phyloP scores from a whole-genome alignment of 139 green algal genomes.

The Pedinophyceae sp. region DNA sequence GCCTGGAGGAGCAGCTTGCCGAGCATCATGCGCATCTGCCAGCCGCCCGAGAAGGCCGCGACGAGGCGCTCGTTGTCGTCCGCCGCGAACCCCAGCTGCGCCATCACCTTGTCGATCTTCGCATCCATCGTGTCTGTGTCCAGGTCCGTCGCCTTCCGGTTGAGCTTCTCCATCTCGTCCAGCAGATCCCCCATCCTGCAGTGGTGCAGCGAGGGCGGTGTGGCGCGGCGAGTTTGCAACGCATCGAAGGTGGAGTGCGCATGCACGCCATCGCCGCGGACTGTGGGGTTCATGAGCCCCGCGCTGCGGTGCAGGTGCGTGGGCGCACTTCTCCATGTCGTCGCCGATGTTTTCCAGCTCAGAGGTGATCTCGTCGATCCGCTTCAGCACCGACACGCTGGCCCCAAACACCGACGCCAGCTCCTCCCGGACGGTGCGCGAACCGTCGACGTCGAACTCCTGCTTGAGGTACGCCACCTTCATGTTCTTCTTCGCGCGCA shows the following conservation, averaged over 20 bases:
- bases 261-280: too few species aligned
- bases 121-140: constrained; percentile 68
- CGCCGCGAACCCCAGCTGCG: constrained; percentile 80
- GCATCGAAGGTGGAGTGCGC: too few species aligned
- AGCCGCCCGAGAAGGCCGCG: constrained; percentile 68
- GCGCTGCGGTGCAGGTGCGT: too few species aligned
- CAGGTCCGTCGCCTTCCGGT: constrained; percentile 53
- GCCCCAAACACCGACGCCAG: constrained; percentile 78
- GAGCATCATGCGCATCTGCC: constrained; percentile 99
- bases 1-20: constrained; percentile 94
- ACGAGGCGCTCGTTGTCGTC: constrained; percentile 79
- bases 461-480: constrained; percentile 86
- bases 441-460: constrained; percentile 89
- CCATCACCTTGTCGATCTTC: constrained; percentile 97
- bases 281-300: too few species aligned
- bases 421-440: constrained; percentile 88
- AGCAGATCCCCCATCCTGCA: constrained; percentile 31
- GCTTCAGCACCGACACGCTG: constrained; percentile 20
- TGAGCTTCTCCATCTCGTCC: constrained; percentile 76
- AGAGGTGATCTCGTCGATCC: constrained; percentile 56
- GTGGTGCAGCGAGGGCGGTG: too few species aligned
- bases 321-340: constrained; percentile 87
- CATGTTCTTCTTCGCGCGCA: constrained; percentile 66
- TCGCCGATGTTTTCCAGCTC: constrained; percentile 69
- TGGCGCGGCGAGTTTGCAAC: too few species aligned